These are phyloP conservation scores for Torrubiellomyces zombiae DNA, from an alignment of 2,329 filamentous ascomycete genomes.

Conservation along the genomic window DNA sequence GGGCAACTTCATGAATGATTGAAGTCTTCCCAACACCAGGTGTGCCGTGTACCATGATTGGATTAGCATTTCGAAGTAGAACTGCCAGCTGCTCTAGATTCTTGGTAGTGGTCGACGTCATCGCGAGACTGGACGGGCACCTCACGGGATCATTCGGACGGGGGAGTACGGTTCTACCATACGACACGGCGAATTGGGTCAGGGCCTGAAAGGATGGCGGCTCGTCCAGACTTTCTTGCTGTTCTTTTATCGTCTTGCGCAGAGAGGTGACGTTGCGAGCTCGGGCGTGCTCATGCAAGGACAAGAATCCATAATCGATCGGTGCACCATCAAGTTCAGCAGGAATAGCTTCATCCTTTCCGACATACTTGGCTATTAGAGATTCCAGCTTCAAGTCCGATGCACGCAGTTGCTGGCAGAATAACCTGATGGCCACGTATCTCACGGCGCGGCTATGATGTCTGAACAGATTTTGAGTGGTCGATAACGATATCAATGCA, in stretches of 20 bases:
- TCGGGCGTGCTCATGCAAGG: constrained; percentile 39
- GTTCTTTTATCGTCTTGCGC: constrained; percentile 19
- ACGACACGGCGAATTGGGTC: constrained; percentile 44
- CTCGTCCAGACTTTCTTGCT: constrained; percentile 4
- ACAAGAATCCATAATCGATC: constrained; percentile 65
- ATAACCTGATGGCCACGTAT: constrained; percentile 68
- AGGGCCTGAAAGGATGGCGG: constrained; percentile 22
- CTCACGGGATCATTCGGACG: constrained; percentile 33
- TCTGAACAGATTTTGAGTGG: constrained; percentile 52
- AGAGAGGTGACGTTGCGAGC: constrained; percentile 27
- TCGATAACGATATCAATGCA: constrained; percentile 44
- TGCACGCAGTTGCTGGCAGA: constrained; percentile 62
- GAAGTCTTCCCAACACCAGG: constrained; percentile 86
- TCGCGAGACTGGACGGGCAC: constrained; percentile 37
- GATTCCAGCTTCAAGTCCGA: constrained; percentile 64
- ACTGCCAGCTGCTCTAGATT: constrained; percentile 58
- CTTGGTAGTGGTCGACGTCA: constrained; percentile 52
- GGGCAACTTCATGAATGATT: constrained; percentile 66
- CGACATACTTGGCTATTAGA: constrained; percentile 51
- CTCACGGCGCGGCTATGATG: constrained; percentile 44
- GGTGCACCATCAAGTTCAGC: constrained; percentile 59
- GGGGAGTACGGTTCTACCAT: constrained; percentile 53
- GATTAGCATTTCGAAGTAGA: constrained; percentile 48
- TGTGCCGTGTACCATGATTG: constrained; percentile 66
- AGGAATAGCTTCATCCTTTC: constrained; percentile 38